Conservation (phyloP, 164 flowering plant species). For the Annona squamosa region DNA sequence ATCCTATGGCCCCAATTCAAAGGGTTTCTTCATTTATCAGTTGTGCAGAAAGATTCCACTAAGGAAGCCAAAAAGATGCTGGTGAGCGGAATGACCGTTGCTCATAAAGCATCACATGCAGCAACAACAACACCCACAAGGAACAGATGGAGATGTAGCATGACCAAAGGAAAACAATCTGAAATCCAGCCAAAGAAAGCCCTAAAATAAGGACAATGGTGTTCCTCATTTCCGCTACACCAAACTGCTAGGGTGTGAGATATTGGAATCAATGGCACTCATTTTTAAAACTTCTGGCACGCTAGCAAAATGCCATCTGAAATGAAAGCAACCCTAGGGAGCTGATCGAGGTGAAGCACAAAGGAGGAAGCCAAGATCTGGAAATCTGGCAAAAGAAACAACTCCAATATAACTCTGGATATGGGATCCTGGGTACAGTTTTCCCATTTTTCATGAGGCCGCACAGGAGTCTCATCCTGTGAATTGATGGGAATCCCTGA, state of each 20-base stretch:
- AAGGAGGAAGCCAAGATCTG: not conserved
- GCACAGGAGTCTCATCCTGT: not conserved
- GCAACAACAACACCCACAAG: not conserved
- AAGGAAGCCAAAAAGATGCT: not conserved
- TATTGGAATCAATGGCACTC: not conserved
- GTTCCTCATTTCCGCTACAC: not conserved
- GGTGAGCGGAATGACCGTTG: not conserved
- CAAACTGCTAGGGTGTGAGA: not conserved
- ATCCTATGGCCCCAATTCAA: constrained; percentile 2
- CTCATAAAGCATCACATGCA: not conserved
- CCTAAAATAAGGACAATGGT: not conserved
- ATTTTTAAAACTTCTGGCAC: not conserved
- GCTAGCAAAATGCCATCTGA: not conserved
- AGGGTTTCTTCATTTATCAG: not conserved
- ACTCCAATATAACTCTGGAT: not conserved
- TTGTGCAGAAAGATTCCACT: not conserved
- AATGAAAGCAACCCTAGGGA: not conserved
- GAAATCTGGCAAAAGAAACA: not conserved
- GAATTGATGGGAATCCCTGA: not conserved
- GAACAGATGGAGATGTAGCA: not conserved
- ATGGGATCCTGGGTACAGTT: not conserved
- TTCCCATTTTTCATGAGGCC: not conserved
- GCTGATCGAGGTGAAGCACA: not conserved
- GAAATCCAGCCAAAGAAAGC: not conserved
- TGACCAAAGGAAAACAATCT: not conserved